A percentile compares a stretch with the other conserved stretches of the same genome.
phyloP scores from a whole-genome alignment of 371 early-diverging fungal genomes.

The Phascolomyces articulosus region DNA sequence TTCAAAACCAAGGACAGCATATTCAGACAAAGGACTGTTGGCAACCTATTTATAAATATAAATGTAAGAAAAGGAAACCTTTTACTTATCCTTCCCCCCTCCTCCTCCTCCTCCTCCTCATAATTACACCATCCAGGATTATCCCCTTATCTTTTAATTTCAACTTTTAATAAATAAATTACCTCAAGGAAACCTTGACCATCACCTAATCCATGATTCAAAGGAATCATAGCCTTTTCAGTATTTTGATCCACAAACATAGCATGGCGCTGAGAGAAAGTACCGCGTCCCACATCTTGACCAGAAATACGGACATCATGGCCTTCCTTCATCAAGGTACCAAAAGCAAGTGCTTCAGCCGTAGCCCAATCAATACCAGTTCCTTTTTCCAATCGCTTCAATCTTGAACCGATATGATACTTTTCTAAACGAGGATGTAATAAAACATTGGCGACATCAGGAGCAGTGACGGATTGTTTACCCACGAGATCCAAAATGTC shows the following conservation, averaged over 20 bases:
- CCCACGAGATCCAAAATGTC: constrained; percentile 73
- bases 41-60: too few species aligned
- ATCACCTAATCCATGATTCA: constrained; percentile 67
- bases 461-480: constrained; percentile 68
- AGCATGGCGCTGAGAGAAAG: constrained; percentile 96
- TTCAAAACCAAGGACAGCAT: constrained; percentile 96
- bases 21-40: constrained; percentile 89
- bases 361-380: constrained; percentile 94
- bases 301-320: constrained; percentile 91
- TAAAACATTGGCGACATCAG: constrained; percentile 55
- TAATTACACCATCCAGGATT: too few species aligned
- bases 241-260: constrained; percentile 87
- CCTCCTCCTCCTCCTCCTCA: too few species aligned
- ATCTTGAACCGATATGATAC: constrained; percentile 85
- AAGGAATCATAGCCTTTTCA: constrained; percentile 78
- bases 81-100: too few species aligned
- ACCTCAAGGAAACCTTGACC: constrained; percentile 70
- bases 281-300: constrained; percentile 98
- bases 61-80: too few species aligned
- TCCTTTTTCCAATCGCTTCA: constrained; percentile 71
- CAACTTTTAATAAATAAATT: constrained; percentile 45
- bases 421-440: constrained; percentile 88
- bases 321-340: constrained; percentile 83
- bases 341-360: constrained; percentile 94
- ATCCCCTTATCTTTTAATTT: not conserved